Base-by-base conservation (phyloP, 192 early-diverging fungal species). In the Chytriomyces sp. region DNA sequence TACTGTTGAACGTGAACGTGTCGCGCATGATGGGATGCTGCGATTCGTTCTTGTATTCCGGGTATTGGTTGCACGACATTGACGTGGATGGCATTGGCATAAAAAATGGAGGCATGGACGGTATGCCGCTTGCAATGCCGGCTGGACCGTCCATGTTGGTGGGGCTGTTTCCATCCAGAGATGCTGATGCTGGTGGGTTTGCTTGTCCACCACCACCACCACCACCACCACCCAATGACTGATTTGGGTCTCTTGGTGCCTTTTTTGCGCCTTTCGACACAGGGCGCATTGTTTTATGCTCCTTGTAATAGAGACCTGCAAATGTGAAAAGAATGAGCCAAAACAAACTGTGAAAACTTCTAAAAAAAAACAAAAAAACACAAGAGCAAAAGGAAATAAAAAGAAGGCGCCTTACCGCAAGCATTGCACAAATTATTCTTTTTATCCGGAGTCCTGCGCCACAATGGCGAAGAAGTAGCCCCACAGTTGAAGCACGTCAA, bases 401-500 rank as follows among this genome's bases (percentile, higher is more conserved):
- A 59, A 23, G 10, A 9, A 71, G 11, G 8, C 16, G 3, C 16
- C 10, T 26, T 73, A 5, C 94, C 96, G 78, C 93, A 94, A 26
- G 93, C 93, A 76, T 94, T 94, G 82, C 93, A 94, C 23, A 94
- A 76, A 18, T 87, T 89, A 77, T 92, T 90, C 67, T 83, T 81
- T 35, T 88, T 84, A 74, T 79, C 91, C 3, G 91, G 84, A 4
- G 91, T 92, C 26, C 91, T 86, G 65, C 92, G 84, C 93, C 93
- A 94, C 20, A 94, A 82, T 2, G 92, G 93, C 0, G 92, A 92
- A 78, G 88, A 85, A 50, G 82, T 91, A 9, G 91, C 91, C 60
- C 89, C 88, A 82, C 93, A 94, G 61, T 93, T 92, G 84, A 83
- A 88, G 65, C 93, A 94, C 23, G 61, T 45, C 28, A 81, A 24